Evolutionary conservation across 306 rosid species (phyloP).

Genomic region (Cucurbita argyrosperma): DNA sequence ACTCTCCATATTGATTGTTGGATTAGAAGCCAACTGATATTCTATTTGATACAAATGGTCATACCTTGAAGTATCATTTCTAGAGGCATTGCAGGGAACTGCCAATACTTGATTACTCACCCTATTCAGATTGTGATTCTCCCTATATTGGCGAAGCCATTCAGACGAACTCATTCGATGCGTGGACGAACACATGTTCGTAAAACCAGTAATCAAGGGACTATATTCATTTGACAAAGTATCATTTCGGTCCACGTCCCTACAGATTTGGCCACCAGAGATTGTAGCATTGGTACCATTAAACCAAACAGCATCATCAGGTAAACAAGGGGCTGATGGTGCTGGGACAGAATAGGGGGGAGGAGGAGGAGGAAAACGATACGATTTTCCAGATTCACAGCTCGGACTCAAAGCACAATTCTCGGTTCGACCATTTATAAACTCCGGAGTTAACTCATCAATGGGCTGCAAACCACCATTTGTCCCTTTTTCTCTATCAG

Average conservation of each 20-base stretch:
- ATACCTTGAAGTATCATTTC: constrained; percentile 22
- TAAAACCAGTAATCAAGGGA: constrained; percentile 23
- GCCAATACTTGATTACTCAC: constrained; percentile 26
- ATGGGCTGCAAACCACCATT: constrained; percentile 42
- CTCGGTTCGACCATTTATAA: constrained; percentile 24
- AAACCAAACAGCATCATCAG: constrained; percentile 60
- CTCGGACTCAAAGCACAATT: constrained; percentile 7
- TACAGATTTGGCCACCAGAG: constrained; percentile 11
- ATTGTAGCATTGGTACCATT: constrained; percentile 22
- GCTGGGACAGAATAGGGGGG: constrained; percentile 42
- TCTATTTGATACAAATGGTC: constrained; percentile 35
- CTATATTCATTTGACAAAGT: constrained; percentile 21
- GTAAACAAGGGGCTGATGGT: constrained; percentile 91
- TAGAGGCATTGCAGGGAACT: constrained; percentile 18
- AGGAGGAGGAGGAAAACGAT: constrained; percentile 28
- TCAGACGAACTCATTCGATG: constrained; percentile 80
- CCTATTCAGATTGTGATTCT: constrained; percentile 27
- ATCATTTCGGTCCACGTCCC: constrained; percentile 5
- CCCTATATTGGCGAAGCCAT: constrained; percentile 90
- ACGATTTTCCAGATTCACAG: constrained; percentile 15
- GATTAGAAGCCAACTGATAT: constrained; percentile 26
- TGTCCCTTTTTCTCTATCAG: constrained; percentile 25
- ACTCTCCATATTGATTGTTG: constrained; percentile 24
- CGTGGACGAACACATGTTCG: constrained; percentile 22
- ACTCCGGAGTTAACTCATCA: constrained; percentile 41